Base-by-base conservation (phyloP, 805 yeast genomes). In the Metahyphopichia silvanorum region DNA sequence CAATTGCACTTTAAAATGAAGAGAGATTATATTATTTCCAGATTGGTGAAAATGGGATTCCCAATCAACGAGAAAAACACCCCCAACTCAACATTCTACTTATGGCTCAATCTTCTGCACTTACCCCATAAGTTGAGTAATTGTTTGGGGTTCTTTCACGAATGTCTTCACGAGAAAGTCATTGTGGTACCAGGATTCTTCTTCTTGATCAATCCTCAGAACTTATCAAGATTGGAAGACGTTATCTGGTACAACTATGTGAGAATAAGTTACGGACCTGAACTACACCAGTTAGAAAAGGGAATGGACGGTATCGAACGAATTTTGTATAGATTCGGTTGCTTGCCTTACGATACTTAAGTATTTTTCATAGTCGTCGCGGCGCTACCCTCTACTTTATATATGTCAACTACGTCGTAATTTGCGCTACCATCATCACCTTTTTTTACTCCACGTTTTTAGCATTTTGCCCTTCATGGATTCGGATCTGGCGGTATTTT, bases 141-240 rank as follows among this genome's bases (percentile, higher is more conserved):
- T 46, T 73, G 80, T 46, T 61, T 76, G 25, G 82, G 82, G 0
- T 76, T 76, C 44, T 76, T 76, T 68, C 82, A 76, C 47, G 82
- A 76, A 51, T 74, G 79, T 38, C 56, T 76, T 26, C 80, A 75
- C 44, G 79, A 76, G 43, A 69, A 69, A 43, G 78, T 75, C 9
- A 76, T 76, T 46, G 70, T 73, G 20, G 82, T 76, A 13, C 82
- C 82, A 3, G 82, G 82, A 2, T 76, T 76, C 40, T 76, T 76
- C 60, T 76, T 76, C 49, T 75, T 76, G 47, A 64, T 76, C 41
- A 76, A 76, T 41, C 82, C 82, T 4, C 69, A 66, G 37, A 66
- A 66, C 49, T 61, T 67, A 49, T 55, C 65, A 5, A 50, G 57
- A 14, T 54, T 76, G 32, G 75, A 66, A 37, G 82, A 76, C 40